phyloP scores from a whole-genome alignment of 331 rosid species.

The Pyrus hybrid region DNA sequence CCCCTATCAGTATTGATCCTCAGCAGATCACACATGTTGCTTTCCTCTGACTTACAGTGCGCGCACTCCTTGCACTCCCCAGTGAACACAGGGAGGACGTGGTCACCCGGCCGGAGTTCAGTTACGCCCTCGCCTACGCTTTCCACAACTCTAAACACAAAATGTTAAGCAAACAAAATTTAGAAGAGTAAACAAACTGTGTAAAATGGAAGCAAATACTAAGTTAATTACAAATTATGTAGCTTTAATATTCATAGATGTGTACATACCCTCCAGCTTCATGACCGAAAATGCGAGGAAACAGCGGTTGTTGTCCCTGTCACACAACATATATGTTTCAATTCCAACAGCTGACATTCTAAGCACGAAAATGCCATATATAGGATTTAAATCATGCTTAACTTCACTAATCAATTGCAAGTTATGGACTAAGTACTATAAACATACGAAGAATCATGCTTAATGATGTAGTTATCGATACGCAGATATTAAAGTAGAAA shows the following conservation, averaged over 20 bases:
- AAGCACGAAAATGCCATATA: neutral
- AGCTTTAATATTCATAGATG: neutral
- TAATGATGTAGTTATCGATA: neutral
- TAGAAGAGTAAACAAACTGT: neutral
- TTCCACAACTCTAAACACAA: conserved; percentile 24
- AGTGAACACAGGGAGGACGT: conserved; percentile 33
- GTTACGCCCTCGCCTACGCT: conserved; percentile 36
- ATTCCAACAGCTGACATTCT: neutral
- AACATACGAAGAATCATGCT: neutral
- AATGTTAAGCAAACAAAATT: neutral
- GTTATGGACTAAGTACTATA: neutral
- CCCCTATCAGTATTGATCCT: conserved; percentile 33
- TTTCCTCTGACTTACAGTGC: conserved; percentile 35
- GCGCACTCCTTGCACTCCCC: conserved; percentile 34
- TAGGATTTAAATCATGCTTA: neutral
- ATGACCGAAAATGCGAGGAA: conserved; percentile 30
- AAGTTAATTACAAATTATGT: neutral
- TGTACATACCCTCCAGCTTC: conserved; percentile 31
- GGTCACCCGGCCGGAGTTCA: conserved; percentile 22
- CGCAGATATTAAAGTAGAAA: neutral
- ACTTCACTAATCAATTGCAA: neutral
- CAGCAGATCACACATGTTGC: conserved; percentile 35
- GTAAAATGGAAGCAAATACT: neutral
- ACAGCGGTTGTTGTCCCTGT: conserved; percentile 25
- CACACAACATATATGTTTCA: neutral